Percentiles rank a stretch among this genome's conserved stretches.
Evolutionary conservation across 805 yeast genomes (phyloP).

Genomic region (Kuraishia ogatae): DNA sequence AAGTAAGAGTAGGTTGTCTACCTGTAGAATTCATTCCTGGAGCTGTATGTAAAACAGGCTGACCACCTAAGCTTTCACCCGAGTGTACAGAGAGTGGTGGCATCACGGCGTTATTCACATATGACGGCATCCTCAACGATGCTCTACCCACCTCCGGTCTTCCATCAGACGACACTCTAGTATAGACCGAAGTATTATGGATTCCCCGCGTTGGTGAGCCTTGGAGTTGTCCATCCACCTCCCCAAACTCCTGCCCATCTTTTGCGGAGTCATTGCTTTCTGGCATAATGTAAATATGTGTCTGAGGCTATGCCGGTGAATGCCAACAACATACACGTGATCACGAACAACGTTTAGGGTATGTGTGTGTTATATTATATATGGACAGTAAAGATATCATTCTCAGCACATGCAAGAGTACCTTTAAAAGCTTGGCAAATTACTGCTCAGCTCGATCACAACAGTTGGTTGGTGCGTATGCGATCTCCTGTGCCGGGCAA

Average conservation of each 20-base stretch:
- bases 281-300: neutral
- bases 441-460: too few species aligned
- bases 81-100: neutral
- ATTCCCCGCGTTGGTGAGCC: neutral
- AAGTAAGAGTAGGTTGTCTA: neutral
- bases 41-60: neutral
- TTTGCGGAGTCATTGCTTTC: neutral
- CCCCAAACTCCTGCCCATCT: neutral
- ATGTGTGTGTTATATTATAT: neutral
- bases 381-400: too few species aligned
- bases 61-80: neutral
- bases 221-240: neutral
- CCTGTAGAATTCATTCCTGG: neutral
- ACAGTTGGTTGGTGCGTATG: too few species aligned
- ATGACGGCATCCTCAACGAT: neutral
- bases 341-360: neutral
- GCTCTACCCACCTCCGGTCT: neutral
- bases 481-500: too few species aligned
- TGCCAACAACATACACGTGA: neutral
- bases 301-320: neutral
- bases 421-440: too few species aligned
- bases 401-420: too few species aligned
- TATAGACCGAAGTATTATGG: neutral
- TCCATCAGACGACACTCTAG: neutral
- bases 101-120: neutral